Evolutionary conservation across 2,329 filamentous ascomycete genomes (phyloP), one percentile per base, ranked within the genome.

Genomic region (Magnaporthales sp.): DNA sequence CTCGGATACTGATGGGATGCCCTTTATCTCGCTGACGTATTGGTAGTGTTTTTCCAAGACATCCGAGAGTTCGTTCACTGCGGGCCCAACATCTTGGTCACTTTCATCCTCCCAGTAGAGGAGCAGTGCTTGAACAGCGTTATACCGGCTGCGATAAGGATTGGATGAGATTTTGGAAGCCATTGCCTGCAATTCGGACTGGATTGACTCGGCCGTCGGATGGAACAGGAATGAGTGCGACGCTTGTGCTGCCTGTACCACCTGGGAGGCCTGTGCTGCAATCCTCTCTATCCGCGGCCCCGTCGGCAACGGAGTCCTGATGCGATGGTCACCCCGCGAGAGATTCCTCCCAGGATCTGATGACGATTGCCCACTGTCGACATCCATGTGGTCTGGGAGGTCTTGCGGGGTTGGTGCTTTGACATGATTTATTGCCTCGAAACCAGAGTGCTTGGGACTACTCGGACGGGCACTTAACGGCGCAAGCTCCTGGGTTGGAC

Each of bases 31-130:
- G 66, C 80, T 79, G 65, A 75, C 74, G 75, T 83, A 87, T 67
- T 80, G 78, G 73, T 87, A 87, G 67, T 79, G 78, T 67, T 81
- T 81, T 62, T 81, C 79, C 65, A 87, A 77, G 8, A 86, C 79
- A 7, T 79, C 77, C 51, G 78, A 80, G 27, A 87, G 74, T 24
- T 86, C 83, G 13, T 80, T 74, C 29, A 83, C 75, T 0, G 80
- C 78, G 2, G 72, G 73, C 29, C 76, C 75, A 11, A 83, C 80
- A 9, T 72, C 73, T 2, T 68, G 65, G 13, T 84, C 80, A 13
- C 81, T 77, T 64, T 87, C 84, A 54, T 85, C 83, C 67, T 84
- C 79, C 85, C 85, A 87, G 67, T 80, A 78, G 4, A 86, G 73
- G n/a, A 87, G 72, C n/a, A 86, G 77, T 2, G 76, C 83, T 65